Evolutionary conservation across 2,329 filamentous ascomycete genomes (phyloP).

Genomic region (Neophaeococcomyces aloes): DNA sequence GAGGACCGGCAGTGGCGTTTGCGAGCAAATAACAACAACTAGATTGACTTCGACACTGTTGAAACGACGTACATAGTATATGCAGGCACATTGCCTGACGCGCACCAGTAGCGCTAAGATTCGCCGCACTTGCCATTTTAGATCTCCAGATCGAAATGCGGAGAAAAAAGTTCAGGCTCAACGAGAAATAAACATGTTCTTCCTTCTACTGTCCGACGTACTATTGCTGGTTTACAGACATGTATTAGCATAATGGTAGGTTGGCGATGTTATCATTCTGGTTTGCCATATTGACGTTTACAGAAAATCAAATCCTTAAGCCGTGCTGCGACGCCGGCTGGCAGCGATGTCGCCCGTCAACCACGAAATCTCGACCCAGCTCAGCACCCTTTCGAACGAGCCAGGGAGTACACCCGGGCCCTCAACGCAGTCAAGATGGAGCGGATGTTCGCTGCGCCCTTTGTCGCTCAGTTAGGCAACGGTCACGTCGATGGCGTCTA

Average conservation of each 20-base stretch:
- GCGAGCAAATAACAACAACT: no score
- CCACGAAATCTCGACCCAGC: constrained; percentile 60
- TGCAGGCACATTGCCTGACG: constrained; percentile 2
- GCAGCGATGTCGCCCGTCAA: constrained; percentile 35
- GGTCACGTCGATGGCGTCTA: constrained; percentile 91
- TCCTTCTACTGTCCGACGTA: no score
- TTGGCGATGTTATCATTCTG: neutral
- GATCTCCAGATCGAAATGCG: neutral
- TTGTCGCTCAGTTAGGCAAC: constrained; percentile 73
- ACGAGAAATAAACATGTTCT: no score
- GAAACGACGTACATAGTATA: no score
- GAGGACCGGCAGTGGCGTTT: no score
- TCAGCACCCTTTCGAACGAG: constrained; percentile 81
- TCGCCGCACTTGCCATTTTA: constrained; percentile 4
- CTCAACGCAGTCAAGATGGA: constrained; percentile 84
- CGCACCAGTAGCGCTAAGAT: neutral
- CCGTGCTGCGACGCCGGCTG: constrained; percentile 37
- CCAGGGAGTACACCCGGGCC: constrained; percentile 70
- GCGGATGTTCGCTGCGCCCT: constrained; percentile 79
- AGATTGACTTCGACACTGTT: no score
- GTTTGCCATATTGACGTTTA: neutral
- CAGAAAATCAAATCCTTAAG: constrained; percentile 49
- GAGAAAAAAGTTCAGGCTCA: constrained; percentile 5
- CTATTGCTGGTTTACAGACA: no score
- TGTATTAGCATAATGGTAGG: neutral